Percentiles rank a stretch among this genome's conserved stretches.
phyloP scores from a whole-genome alignment of 352 stramenopile species.

The Aphanomyces euteiches region DNA sequence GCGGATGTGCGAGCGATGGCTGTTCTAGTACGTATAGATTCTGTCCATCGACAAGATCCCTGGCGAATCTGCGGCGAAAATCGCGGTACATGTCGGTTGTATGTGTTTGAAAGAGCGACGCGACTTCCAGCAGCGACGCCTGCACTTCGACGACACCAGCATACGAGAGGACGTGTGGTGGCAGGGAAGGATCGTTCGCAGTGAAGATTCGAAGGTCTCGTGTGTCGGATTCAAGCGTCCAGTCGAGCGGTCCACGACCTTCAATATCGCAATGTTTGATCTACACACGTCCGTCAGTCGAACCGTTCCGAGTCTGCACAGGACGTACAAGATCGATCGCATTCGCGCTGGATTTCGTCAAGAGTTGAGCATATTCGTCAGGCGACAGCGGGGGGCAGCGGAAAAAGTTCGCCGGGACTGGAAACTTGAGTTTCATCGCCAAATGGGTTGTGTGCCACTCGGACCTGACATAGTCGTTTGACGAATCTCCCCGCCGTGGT shows the following conservation, averaged over 20 bases:
- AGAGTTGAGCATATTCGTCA: slow-evolving; percentile 61
- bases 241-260: slow-evolving; percentile 68
- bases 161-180: slow-evolving; percentile 7
- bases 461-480: no score
- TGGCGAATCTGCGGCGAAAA: slow-evolving; percentile 2
- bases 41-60: slow-evolving; percentile 51
- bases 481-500: neutral
- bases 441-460: no score
- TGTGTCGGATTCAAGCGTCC: slow-evolving; percentile 66
- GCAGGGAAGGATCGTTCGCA: slow-evolving; percentile 32
- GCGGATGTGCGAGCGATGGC: slow-evolving; percentile 36
- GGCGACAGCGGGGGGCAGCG: slow-evolving; percentile 50
- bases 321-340: slow-evolving; percentile 74
- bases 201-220: slow-evolving; percentile 66
- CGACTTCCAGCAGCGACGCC: slow-evolving; percentile 79
- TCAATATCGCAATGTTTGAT: slow-evolving; percentile 44
- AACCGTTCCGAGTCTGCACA: no score
- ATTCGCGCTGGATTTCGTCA: slow-evolving; percentile 65
- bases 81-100: slow-evolving; percentile 70
- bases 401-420: slow-evolving; percentile 71
- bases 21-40: slow-evolving; percentile 58
- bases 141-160: slow-evolving; percentile 47
- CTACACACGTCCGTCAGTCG: neutral
- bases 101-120: slow-evolving; percentile 79
- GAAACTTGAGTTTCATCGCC: slow-evolving; percentile 33